Conservation (phyloP, 2,329 filamentous ascomycete species). For the Elsinoe arachidis region DNA sequence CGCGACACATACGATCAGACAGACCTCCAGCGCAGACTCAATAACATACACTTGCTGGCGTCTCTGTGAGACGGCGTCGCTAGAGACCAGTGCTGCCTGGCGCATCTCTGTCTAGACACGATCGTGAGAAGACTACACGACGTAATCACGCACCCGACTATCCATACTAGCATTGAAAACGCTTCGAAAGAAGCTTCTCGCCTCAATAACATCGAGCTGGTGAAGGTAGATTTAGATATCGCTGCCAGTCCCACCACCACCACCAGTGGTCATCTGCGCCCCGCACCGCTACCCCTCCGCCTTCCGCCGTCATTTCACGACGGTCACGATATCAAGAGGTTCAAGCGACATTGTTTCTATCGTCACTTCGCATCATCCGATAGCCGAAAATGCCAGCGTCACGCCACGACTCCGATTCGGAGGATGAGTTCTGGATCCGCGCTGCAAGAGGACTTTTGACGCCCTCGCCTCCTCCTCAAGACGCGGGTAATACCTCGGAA, state of each 20-base stretch:
- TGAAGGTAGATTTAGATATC: neutral
- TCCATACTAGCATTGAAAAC: neutral
- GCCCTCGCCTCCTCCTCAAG: neutral
- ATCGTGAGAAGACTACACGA: too few relatives aligned
- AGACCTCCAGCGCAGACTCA: too few relatives aligned
- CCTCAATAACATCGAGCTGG: neutral
- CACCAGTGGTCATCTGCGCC: neutral
- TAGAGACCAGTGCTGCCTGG: too few relatives aligned
- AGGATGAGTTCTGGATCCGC: neutral
- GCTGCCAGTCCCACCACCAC: neutral
- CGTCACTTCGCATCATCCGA: neutral
- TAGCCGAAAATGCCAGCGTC: neutral
- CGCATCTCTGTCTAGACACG: too few relatives aligned
- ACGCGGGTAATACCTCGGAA: too few relatives aligned
- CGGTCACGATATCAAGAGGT: too few relatives aligned
- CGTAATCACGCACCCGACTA: too few relatives aligned
- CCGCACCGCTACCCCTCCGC: neutral
- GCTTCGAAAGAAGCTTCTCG: neutral
- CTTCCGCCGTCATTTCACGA: neutral
- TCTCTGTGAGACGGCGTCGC: too few relatives aligned
- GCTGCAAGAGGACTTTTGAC: neutral
- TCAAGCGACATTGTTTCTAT: too few relatives aligned
- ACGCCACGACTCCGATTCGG: neutral
- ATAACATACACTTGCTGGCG: too few relatives aligned
- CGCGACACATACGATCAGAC: too few relatives aligned